A percentile compares a stretch with the other conserved stretches of the same genome.
Evolutionary conservation across 2,329 filamentous ascomycete genomes (phyloP).

Genomic region (Claviceps lovelessii): DNA sequence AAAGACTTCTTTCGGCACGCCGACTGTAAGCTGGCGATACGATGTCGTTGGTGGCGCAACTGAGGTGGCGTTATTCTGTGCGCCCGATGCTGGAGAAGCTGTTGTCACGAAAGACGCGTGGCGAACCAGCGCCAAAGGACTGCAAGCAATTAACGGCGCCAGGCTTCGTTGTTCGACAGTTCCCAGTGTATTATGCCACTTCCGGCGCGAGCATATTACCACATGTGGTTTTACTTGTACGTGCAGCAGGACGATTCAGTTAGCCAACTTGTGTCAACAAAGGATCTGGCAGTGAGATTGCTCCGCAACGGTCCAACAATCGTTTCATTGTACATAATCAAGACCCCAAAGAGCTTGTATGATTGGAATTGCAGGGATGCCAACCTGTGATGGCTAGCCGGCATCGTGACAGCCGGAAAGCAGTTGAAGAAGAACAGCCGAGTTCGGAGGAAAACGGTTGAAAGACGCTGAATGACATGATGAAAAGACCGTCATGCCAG

Average conservation of each 20-base stretch:
- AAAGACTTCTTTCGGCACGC: slow-evolving; percentile 66
- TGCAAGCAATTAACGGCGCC: slow-evolving; percentile 15
- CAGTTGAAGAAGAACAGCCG: slow-evolving; percentile 11
- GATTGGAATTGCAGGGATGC: not conserved
- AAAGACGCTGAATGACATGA: slow-evolving; percentile 22
- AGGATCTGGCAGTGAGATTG: not conserved
- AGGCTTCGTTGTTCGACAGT: slow-evolving; percentile 15
- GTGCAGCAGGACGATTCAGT: not conserved
- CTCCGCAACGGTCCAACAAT: not conserved
- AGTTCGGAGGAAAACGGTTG: slow-evolving; percentile 21
- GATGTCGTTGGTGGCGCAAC: slow-evolving; percentile 36
- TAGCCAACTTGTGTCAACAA: not conserved
- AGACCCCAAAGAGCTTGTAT: not conserved
- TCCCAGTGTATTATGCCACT: slow-evolving; percentile 25
- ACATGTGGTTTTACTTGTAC: slow-evolving; percentile 7
- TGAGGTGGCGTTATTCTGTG: slow-evolving; percentile 25
- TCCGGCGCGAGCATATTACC: slow-evolving; percentile 14
- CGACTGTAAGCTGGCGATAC: slow-evolving; percentile 60
- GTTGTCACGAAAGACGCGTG: slow-evolving; percentile 21
- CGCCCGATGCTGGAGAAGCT: slow-evolving; percentile 11
- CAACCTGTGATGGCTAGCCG: slow-evolving; percentile 12
- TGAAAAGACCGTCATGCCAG: slow-evolving; percentile 16
- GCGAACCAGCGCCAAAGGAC: slow-evolving; percentile 23
- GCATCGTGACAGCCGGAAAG: slow-evolving; percentile 14
- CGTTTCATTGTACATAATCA: not conserved